Evolutionary conservation across 2,329 filamentous ascomycete genomes (phyloP).

Genomic region (Zymoseptoria ardabiliae): DNA sequence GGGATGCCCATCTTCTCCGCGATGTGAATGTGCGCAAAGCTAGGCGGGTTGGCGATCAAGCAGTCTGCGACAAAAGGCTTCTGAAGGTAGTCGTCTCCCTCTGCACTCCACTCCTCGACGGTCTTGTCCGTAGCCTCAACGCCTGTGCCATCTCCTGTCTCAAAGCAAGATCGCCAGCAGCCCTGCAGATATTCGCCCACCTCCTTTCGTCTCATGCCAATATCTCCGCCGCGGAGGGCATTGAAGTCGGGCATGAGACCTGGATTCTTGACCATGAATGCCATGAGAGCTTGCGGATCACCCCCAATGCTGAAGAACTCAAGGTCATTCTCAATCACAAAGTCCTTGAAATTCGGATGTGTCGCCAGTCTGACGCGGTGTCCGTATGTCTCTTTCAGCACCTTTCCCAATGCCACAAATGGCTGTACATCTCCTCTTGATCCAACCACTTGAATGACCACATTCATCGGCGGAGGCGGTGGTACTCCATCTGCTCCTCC

Average conservation of each 20-base stretch:
- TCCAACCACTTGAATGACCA: conserved; percentile 44
- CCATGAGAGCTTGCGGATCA: conserved; percentile 47
- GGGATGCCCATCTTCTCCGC: conserved; percentile 70
- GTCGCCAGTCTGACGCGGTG: conserved; percentile 44
- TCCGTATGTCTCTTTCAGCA: conserved; percentile 42
- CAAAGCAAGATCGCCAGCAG: conserved; percentile 79
- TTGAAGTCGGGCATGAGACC: conserved; percentile 78
- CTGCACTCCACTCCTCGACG: conserved; percentile 43
- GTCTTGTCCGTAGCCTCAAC: conserved; percentile 30
- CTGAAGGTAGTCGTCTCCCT: conserved; percentile 29
- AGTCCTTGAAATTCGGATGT: conserved; percentile 43
- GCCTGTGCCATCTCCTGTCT: conserved; percentile 61
- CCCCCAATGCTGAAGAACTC: conserved; percentile 48
- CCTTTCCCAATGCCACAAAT: conserved; percentile 44
- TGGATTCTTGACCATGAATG: conserved; percentile 87
- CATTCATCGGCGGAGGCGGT: conserved; percentile 41
- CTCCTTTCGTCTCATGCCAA: conserved; percentile 64
- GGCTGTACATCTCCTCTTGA: conserved; percentile 46
- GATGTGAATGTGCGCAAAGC: conserved; percentile 67
- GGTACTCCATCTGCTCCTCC: conserved; percentile 56
- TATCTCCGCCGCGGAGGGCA: conserved; percentile 66
- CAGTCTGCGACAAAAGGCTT: conserved; percentile 75
- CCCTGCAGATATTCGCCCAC: conserved; percentile 75
- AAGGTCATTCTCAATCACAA: conserved; percentile 43
- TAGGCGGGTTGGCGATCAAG: conserved; percentile 72